Evolutionary conservation across 768 basidiomycete species (phyloP).

Genomic region (Termitomyces sp.): DNA sequence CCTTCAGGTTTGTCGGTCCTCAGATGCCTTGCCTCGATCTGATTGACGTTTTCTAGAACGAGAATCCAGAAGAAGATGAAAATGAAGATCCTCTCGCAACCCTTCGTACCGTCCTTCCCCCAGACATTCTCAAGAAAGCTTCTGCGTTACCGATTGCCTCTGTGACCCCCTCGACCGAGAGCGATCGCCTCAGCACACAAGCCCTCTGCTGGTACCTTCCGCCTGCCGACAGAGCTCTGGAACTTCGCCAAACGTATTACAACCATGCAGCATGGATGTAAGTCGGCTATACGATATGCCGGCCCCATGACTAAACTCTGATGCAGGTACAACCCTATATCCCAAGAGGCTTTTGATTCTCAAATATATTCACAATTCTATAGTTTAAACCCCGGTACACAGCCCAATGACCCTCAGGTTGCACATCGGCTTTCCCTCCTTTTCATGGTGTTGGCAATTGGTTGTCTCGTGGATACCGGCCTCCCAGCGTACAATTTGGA

Average conservation of each 20-base stretch:
- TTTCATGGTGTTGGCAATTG: constrained; percentile 67
- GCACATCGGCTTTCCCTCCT: constrained; percentile 61
- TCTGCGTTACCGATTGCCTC: constrained; percentile 61
- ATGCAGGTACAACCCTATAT: constrained; percentile 65
- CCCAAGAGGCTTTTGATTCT: constrained; percentile 52
- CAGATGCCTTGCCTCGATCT: not conserved
- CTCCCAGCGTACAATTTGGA: constrained; percentile 59
- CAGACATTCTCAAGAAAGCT: constrained; percentile 61
- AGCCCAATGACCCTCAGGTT: constrained; percentile 46
- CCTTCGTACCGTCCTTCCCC: constrained; percentile 53
- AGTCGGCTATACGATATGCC: constrained; percentile 18
- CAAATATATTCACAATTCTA: constrained; percentile 62
- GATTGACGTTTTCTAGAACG: constrained; percentile 44
- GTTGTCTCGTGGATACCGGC: constrained; percentile 55
- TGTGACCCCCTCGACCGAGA: constrained; percentile 30
- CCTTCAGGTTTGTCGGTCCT: constrained; percentile 44
- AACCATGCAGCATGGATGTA: constrained; percentile 72
- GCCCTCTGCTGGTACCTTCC: constrained; percentile 72
- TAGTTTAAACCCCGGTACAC: constrained; percentile 35
- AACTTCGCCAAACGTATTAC: constrained; percentile 58
- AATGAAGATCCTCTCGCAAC: constrained; percentile 42
- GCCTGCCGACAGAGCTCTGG: constrained; percentile 51
- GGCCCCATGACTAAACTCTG: constrained; percentile 8
- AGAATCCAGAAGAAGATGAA: constrained; percentile 53
- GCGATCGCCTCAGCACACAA: constrained; percentile 46